Evolutionary conservation across 2,329 filamentous ascomycete genomes (phyloP).

Genomic region (Aureobasidium pullulans): DNA sequence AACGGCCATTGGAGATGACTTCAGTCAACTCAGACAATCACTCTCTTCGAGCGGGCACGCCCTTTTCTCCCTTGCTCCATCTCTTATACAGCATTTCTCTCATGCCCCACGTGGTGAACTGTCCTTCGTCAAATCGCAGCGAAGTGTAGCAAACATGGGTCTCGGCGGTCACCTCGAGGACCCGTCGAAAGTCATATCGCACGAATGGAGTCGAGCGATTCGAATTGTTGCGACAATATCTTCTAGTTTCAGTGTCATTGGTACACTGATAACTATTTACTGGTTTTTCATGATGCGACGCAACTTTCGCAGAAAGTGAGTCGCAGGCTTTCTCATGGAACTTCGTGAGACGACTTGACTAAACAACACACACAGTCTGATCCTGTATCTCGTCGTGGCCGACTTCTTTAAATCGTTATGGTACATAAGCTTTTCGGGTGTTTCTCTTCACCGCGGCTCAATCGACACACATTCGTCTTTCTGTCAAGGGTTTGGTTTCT

Average conservation of each 20-base stretch:
- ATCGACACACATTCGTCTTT: conserved; percentile 48
- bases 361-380: conserved; percentile 46
- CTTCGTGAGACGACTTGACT: background rate
- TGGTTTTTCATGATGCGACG: conserved; percentile 69
- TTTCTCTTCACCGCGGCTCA: conserved; percentile 47
- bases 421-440: conserved; percentile 58
- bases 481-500: conserved; percentile 63
- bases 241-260: conserved; percentile 47
- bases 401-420: conserved; percentile 64
- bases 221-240: conserved; percentile 29
- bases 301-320: conserved; percentile 66
- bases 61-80: background rate
- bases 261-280: conserved; percentile 53
- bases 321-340: conserved; percentile 9
- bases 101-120: background rate
- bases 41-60: background rate
- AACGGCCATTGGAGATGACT: conserved; percentile 13
- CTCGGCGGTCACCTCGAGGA: conserved; percentile 15
- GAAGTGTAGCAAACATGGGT: conserved; percentile 10
- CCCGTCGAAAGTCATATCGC: conserved; percentile 16
- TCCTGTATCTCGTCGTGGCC: conserved; percentile 65
- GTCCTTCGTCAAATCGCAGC: background rate
- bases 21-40: conserved; percentile 7
- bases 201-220: conserved; percentile 24
- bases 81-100: background rate